These are phyloP conservation scores for Naganishia antarctica DNA, from an alignment of 768 basidiomycete genomes.

Conservation along the genomic window DNA sequence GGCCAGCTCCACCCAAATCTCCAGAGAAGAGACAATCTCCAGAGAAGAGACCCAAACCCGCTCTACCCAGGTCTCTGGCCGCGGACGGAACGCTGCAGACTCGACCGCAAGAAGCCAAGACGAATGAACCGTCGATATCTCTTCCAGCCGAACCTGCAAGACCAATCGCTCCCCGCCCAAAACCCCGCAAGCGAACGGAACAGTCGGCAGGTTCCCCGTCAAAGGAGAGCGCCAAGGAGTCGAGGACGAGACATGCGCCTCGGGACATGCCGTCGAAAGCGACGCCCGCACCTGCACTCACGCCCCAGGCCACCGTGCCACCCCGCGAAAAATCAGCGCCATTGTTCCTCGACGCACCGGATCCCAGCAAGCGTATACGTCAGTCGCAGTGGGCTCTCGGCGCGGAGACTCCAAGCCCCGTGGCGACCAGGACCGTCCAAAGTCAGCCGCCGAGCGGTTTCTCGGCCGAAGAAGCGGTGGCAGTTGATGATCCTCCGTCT, in stretches of 20 bases:
- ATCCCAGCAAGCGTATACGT: not conserved
- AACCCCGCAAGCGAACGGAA: slow-evolving; percentile 1
- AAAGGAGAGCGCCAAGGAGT: not conserved
- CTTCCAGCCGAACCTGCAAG: too few relatives aligned
- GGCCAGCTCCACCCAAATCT: not conserved
- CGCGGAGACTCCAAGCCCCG: slow-evolving; percentile 6
- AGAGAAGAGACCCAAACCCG: not conserved
- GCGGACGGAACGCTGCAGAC: not conserved
- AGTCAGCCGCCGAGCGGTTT: not conserved
- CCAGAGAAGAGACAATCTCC: not conserved
- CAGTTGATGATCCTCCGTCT: not conserved
- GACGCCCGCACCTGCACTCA: too few relatives aligned
- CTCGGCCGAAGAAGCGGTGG: not conserved
- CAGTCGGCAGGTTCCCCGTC: not conserved
- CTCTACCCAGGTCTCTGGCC: too few relatives aligned
- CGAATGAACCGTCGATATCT: not conserved
- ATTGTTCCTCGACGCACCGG: slow-evolving; percentile 1
- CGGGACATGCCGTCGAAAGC: not conserved
- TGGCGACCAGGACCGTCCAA: not conserved
- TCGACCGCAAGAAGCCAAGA: not conserved
- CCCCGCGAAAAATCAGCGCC: not conserved
- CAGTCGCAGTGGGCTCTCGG: not conserved
- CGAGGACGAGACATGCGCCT: not conserved
- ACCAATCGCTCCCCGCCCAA: not conserved
- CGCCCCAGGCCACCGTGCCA: too few relatives aligned